A percentile compares a stretch with the other conserved stretches of the same genome.
Conservation (phyloP, 768 basidiomycete genomes). For the Macrolepiota albuminosa region DNA sequence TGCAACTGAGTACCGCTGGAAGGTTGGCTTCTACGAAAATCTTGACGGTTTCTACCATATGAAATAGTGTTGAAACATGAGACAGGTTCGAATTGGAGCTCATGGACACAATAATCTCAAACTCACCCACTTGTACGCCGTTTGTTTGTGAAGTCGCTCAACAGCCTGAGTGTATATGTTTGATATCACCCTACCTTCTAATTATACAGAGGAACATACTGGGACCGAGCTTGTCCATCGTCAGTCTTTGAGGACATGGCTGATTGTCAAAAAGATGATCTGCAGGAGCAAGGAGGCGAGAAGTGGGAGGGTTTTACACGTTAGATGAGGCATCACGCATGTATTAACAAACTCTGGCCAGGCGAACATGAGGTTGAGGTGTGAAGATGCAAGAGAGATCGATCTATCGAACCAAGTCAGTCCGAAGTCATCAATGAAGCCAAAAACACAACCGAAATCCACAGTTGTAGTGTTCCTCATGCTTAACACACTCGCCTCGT, state of each 20-base stretch:
- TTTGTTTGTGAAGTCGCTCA: neutral
- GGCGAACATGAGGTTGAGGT: neutral
- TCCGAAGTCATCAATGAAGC: neutral
- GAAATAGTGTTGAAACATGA: neutral
- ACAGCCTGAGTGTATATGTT: neutral
- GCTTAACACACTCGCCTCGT: neutral
- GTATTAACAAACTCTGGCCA: neutral
- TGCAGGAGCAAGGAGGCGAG: neutral
- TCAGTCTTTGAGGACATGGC: neutral
- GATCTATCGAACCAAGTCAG: neutral
- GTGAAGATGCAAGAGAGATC: neutral
- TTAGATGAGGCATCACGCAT: neutral
- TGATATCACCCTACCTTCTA: neutral
- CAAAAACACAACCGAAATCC: neutral
- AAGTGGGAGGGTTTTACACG: neutral
- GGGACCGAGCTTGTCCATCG: neutral
- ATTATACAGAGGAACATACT: conserved; percentile 1
- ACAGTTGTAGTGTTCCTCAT: neutral
- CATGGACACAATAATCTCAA: neutral
- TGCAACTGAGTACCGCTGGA: neutral
- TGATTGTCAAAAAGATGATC: neutral
- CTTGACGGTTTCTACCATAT: neutral
- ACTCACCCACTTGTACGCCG: neutral
- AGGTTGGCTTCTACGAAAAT: neutral
- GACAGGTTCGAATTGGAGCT: neutral